Percentiles rank a stretch among this genome's conserved stretches.
These are phyloP conservation scores for Cytospora piceae DNA, from an alignment of 2,329 filamentous ascomycete genomes.

Conservation along the genomic window DNA sequence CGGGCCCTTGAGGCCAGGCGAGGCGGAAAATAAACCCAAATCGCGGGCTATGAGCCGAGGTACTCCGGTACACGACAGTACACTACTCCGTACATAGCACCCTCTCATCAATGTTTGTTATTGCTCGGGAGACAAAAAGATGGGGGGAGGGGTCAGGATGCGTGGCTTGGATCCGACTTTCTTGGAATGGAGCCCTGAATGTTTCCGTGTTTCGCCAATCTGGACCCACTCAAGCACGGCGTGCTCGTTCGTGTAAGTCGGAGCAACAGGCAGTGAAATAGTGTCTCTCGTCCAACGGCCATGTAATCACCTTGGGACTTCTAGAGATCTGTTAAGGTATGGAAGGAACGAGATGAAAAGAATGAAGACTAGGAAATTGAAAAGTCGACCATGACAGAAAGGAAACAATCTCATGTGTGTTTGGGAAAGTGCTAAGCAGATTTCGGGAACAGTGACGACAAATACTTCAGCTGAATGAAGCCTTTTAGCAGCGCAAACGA, in stretches of 20 bases:
- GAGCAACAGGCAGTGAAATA: neutral
- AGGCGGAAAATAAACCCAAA: neutral
- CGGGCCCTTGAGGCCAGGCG: slow-evolving; percentile 9
- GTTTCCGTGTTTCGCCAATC: neutral
- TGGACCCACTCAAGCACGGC: neutral
- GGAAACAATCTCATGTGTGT: neutral
- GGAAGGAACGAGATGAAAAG: neutral
- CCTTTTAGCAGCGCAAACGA: too few species aligned
- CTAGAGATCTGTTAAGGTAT: neutral
- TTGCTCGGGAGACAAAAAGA: neutral
- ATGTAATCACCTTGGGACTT: neutral
- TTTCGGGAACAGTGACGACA: neutral
- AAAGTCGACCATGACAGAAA: neutral
- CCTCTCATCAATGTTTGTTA: neutral
- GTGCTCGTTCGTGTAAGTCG: neutral
- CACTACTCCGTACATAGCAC: neutral
- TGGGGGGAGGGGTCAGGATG: neutral
- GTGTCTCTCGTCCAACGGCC: neutral
- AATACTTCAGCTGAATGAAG: too few species aligned
- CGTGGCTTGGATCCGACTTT: neutral
- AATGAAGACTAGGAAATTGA: neutral
- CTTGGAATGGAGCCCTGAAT: neutral
- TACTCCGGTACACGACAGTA: neutral
- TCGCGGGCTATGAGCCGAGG: slow-evolving; percentile 3
- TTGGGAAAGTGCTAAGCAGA: neutral